Evolutionary conservation across 2,329 filamentous ascomycete genomes (phyloP).

Genomic region (Lasiodiplodia citricola): DNA sequence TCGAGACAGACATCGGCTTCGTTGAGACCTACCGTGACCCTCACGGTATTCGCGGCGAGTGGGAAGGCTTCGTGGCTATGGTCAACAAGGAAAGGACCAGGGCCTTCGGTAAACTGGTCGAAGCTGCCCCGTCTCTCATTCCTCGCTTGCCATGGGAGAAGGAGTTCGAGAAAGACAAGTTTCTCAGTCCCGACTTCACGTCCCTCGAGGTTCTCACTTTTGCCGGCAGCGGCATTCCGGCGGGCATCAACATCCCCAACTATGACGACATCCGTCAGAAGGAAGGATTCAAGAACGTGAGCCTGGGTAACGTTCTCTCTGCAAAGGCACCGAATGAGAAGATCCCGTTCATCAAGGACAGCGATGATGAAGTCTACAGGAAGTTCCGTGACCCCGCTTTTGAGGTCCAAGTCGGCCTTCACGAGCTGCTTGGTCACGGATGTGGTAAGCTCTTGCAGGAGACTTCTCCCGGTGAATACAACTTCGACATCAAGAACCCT

Average conservation of each 20-base stretch:
- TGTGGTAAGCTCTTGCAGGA: slow-evolving; percentile 95
- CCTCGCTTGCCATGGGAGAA: slow-evolving; percentile 85
- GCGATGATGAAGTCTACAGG: slow-evolving; percentile 78
- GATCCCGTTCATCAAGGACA: slow-evolving; percentile 83
- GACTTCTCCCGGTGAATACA: slow-evolving; percentile 78
- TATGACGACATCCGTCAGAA: slow-evolving; percentile 66
- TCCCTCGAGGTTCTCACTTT: slow-evolving; percentile 91
- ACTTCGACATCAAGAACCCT: slow-evolving; percentile 84
- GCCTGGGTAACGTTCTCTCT: slow-evolving; percentile 87
- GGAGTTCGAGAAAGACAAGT: slow-evolving; percentile 95
- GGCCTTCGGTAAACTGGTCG: slow-evolving; percentile 85
- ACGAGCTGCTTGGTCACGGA: slow-evolving; percentile 87
- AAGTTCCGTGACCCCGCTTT: slow-evolving; percentile 87
- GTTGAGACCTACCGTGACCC: slow-evolving; percentile 62
- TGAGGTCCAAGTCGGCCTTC: slow-evolving; percentile 93
- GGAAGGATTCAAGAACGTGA: slow-evolving; percentile 91
- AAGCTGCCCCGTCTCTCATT: slow-evolving; percentile 80
- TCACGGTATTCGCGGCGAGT: slow-evolving; percentile 59
- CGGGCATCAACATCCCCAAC: slow-evolving; percentile 66
- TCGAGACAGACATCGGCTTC: slow-evolving; percentile 61
- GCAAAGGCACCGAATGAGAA: slow-evolving; percentile 92
- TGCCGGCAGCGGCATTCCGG: slow-evolving; percentile 64
- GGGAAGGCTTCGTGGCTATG: slow-evolving; percentile 61
- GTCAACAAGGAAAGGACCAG: slow-evolving; percentile 90
- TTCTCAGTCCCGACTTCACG: slow-evolving; percentile 94